Evolutionary conservation across 148 eudicot genomes (phyloP).

Genomic region (Camellia japonica): DNA sequence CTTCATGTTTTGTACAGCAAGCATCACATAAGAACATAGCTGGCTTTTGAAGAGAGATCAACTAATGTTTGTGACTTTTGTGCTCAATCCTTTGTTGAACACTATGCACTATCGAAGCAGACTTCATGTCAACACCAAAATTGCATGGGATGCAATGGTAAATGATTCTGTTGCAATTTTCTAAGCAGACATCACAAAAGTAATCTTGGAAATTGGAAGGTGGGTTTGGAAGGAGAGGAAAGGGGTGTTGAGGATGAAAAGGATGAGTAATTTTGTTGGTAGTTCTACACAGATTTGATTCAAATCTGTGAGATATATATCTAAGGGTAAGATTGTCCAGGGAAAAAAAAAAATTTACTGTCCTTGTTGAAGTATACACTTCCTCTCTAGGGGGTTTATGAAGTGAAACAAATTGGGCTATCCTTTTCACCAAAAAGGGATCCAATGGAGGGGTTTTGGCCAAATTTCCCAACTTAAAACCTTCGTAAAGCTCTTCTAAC

Average conservation of each 20-base stretch:
- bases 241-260: background rate
- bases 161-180: background rate
- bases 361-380: no score
- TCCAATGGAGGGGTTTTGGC: no score
- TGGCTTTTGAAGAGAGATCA: background rate
- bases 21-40: background rate
- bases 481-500: no score
- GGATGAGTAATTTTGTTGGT: background rate
- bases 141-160: background rate
- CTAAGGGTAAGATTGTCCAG: no score
- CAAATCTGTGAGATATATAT: no score
- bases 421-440: no score
- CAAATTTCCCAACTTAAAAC: no score
- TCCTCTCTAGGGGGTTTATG: no score
- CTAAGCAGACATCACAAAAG: background rate
- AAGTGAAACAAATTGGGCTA: no score
- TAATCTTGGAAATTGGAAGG: no score
- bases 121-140: background rate
- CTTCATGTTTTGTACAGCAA: background rate
- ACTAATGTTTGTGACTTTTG: background rate
- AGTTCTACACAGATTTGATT: background rate
- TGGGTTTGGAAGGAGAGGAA: background rate
- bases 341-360: no score
- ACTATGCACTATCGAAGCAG: background rate
- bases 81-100: background rate